Evolutionary conservation across 331 rosid genomes (phyloP).

Genomic region (Phaseolus coccineus): DNA sequence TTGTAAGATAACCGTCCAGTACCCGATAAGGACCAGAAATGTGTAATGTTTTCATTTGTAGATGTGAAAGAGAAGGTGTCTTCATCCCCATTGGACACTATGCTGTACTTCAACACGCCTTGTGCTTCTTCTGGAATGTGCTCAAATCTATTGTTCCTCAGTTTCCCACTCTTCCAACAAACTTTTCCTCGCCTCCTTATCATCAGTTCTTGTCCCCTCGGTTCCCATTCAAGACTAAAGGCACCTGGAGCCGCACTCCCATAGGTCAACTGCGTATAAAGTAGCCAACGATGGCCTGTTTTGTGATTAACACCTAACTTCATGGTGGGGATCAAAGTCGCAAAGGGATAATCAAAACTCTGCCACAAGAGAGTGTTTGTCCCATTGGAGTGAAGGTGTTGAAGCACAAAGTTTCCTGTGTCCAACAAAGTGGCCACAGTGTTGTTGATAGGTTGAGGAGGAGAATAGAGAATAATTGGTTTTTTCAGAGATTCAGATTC

Average conservation of each 20-base stretch:
- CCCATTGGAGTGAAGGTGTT: constrained; percentile 31
- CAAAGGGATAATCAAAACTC: constrained; percentile 30
- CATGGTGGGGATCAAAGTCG: constrained; percentile 15
- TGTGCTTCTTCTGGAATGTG: neutral
- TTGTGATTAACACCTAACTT: constrained; percentile 40
- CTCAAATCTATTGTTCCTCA: constrained; percentile 8
- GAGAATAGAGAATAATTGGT: neutral
- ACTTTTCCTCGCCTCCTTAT: neutral
- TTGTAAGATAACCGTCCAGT: too few species aligned
- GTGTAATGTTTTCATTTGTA: neutral
- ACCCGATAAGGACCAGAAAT: too few species aligned
- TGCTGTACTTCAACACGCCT: neutral
- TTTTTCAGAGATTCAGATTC: neutral
- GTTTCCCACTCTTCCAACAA: constrained; percentile 15
- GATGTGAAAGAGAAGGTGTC: neutral
- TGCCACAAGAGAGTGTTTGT: constrained; percentile 2
- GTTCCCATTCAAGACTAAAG: constrained; percentile 41
- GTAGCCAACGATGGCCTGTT: neutral
- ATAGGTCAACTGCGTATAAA: neutral
- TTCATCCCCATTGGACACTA: neutral
- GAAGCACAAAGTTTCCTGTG: constrained; percentile 31
- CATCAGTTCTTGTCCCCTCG: neutral
- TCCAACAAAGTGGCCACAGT: constrained; percentile 22
- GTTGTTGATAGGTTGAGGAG: neutral
- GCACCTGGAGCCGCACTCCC: neutral